Evolutionary conservation across 345 rosid species (phyloP).

Genomic region (Mallotus nudiflorus): DNA sequence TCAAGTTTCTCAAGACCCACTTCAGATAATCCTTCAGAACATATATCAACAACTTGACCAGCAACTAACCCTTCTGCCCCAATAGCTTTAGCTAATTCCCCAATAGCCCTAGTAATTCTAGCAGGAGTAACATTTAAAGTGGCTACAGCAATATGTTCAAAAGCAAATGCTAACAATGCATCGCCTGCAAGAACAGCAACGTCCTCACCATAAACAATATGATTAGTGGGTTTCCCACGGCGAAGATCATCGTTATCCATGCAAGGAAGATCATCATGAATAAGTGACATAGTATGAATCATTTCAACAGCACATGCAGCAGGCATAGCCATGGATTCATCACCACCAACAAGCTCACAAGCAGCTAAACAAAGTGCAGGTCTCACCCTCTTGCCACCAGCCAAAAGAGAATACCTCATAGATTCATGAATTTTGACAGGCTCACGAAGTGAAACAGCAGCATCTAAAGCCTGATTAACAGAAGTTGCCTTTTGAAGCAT

Average conservation of each 20-base stretch:
- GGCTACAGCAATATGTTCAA: slow-evolving; percentile 67
- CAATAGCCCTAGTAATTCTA: slow-evolving; percentile 55
- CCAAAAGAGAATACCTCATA: slow-evolving; percentile 91
- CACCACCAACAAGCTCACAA: slow-evolving; percentile 81
- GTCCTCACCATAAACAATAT: slow-evolving; percentile 78
- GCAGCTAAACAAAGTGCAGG: slow-evolving; percentile 85
- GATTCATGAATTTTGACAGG: slow-evolving; percentile 86
- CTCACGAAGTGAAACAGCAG: slow-evolving; percentile 57
- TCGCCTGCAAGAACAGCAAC: slow-evolving; percentile 90
- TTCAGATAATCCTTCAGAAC: slow-evolving; percentile 55
- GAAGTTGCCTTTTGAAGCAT: slow-evolving; percentile 57
- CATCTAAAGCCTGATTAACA: slow-evolving; percentile 68
- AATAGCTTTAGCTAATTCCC: slow-evolving; percentile 65
- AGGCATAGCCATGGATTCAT: slow-evolving; percentile 65
- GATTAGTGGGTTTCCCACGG: slow-evolving; percentile 92
- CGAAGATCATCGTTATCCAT: slow-evolving; percentile 98
- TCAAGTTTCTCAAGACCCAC: slow-evolving; percentile 73
- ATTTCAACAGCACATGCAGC: slow-evolving; percentile 90
- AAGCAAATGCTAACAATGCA: slow-evolving; percentile 73
- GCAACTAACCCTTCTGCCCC: slow-evolving; percentile 80
- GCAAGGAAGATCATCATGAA: slow-evolving; percentile 93
- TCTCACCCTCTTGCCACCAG: slow-evolving; percentile 86
- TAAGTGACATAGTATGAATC: slow-evolving; percentile 94
- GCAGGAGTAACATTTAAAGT: slow-evolving; percentile 49
- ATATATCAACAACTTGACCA: slow-evolving; percentile 82